phyloP scores from a whole-genome alignment of 345 rosid genomes.

The Arabidopsis suecica region DNA sequence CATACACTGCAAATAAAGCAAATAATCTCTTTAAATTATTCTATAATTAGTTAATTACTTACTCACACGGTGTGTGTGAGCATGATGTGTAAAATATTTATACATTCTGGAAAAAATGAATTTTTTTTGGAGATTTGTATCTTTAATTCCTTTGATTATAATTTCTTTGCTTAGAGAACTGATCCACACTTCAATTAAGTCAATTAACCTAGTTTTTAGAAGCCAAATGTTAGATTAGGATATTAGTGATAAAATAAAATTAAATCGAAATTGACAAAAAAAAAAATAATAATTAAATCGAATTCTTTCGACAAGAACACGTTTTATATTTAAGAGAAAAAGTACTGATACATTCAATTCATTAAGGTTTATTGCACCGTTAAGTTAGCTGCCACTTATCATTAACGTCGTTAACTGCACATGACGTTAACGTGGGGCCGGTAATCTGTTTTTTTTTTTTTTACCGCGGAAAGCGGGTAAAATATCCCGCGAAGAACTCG shows the following conservation, averaged over 20 bases:
- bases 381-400: constrained; percentile 24
- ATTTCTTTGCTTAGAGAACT: neutral
- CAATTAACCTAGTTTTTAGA: neutral
- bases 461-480: constrained; percentile 11
- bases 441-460: constrained; percentile 8
- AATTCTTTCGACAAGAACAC: constrained; percentile 11
- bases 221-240: neutral
- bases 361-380: constrained; percentile 32
- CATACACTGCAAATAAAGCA: constrained; percentile 38
- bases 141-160: neutral
- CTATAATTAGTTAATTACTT: constrained; percentile 23
- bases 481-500: constrained; percentile 12
- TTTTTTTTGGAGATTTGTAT: too few species aligned
- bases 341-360: neutral
- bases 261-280: too few species aligned
- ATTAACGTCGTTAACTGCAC: constrained; percentile 32
- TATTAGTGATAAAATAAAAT: neutral
- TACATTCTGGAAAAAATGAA: neutral
- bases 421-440: constrained; percentile 32
- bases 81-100: neutral
- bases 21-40: constrained; percentile 6
- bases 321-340: neutral
- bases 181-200: constrained; percentile 32
- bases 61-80: constrained; percentile 21
- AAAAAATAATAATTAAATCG: neutral